Evolutionary conservation across 257 asterid genomes (phyloP), one percentile per base, ranked within the genome.

Genomic region (Primulina huaijiensis): DNA sequence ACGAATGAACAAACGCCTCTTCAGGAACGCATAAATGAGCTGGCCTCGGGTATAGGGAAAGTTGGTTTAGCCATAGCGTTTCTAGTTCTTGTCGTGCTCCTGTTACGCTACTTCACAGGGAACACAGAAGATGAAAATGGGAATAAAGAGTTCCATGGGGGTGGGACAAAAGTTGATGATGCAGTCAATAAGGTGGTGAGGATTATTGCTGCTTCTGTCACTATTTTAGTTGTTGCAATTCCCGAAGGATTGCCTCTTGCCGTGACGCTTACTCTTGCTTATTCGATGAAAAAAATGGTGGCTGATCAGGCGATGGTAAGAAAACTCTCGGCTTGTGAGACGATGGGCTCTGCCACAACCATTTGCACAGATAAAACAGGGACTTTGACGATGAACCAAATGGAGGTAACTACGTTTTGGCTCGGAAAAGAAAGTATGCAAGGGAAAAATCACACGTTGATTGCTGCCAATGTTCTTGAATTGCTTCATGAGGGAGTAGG

Each of bases 161-260:
- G 77, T 5, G 74, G 73, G 68, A 78, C 86, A 14, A 79, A 68
- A 37, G 64, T 23, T 5, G 80, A 77, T 64, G 86, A 77, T 52
- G 77, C 79, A 60, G 77, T 85, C 62, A 83, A 83, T 38, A 62
- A 79, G 4, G 85, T 85, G 65, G 83, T 85, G 62, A 68, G 77
- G 35, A 81, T 77, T 40, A 60, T 85, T 6, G 80, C 88, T 14
- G 78, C 76, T 6, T 85, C 86, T 1, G 87, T 83, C 25, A 79
- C 83, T 7, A 81, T 86, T 30, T 80, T 86, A 3, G 88, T 86
- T 37, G 89, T 76, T 16, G 87, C 87, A 1, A 83, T 86, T 20
- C 90, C 90, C 0, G 90, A 83, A 72, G 90, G 90, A 3, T 61
- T 86, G 38, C 90, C 87, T 11, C 55, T 86, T 43, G 90, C 84